Evolutionary conservation across 2,329 filamentous ascomycete genomes (phyloP).

Genomic region (Curvularia sp.): DNA sequence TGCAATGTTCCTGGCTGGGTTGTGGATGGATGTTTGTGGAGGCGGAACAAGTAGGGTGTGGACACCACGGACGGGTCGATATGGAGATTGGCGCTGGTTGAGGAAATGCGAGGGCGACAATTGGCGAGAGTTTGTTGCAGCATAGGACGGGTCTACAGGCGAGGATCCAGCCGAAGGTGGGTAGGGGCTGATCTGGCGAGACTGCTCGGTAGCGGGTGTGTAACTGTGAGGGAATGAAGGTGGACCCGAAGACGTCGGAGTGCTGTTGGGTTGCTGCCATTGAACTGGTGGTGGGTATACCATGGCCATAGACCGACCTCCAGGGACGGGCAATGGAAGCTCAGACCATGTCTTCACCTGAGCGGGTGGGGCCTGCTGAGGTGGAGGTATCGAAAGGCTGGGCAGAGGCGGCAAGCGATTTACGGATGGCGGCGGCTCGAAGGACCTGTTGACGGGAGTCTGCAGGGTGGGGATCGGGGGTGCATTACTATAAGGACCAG

Average conservation of each 20-base stretch:
- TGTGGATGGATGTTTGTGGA: constrained; percentile 77
- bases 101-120: constrained; percentile 89
- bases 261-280: constrained; percentile 57
- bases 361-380: constrained; percentile 39
- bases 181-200: constrained; percentile 61
- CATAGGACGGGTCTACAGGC: constrained; percentile 72
- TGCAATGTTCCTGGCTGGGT: constrained; percentile 52
- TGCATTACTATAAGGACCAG: constrained; percentile 47
- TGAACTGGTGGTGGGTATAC: constrained; percentile 70
- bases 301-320: constrained; percentile 74
- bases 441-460: constrained; percentile 42
- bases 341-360: constrained; percentile 53
- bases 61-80: constrained; percentile 86
- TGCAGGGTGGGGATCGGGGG: constrained; percentile 46
- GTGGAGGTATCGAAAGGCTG: constrained; percentile 70
- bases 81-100: constrained; percentile 87
- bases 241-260: constrained; percentile 42
- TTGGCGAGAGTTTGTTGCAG: constrained; percentile 69
- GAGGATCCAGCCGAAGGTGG: constrained; percentile 65
- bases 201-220: constrained; percentile 45
- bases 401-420: constrained; percentile 70
- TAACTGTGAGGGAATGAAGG: constrained; percentile 38
- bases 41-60: constrained; percentile 91
- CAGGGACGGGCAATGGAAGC: constrained; percentile 58
- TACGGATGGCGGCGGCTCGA: constrained; percentile 48